A percentile compares a stretch with the other conserved stretches of the same genome.
Evolutionary conservation across 495 filamentous ascomycete genomes (phyloP).

Genomic region (Aspergillus carlsbadensis): DNA sequence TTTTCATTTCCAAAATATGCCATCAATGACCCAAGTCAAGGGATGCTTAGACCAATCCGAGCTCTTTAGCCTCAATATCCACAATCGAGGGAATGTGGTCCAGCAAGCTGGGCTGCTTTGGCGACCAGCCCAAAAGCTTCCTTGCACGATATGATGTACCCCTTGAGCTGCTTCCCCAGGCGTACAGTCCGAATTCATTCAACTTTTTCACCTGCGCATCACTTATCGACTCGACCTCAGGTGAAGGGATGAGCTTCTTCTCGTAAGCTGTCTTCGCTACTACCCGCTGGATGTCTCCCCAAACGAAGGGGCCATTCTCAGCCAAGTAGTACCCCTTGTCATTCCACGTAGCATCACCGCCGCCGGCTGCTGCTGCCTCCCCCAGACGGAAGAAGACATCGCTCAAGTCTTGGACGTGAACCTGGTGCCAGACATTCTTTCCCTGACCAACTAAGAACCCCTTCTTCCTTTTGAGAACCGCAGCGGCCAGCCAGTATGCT

Average conservation of each 20-base stretch:
- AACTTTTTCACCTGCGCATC: constrained; percentile 33
- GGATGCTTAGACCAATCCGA: constrained; percentile 53
- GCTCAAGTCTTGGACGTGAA: constrained; percentile 72
- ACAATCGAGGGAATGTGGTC: constrained; percentile 57
- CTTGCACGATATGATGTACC: constrained; percentile 58
- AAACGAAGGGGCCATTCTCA: constrained; percentile 68
- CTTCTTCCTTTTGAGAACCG: constrained; percentile 59
- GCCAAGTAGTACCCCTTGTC: constrained; percentile 72
- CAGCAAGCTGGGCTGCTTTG: constrained; percentile 52
- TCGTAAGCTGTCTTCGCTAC: constrained; percentile 62
- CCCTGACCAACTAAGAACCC: constrained; percentile 65
- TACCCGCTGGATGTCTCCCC: constrained; percentile 63
- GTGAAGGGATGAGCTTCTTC: constrained; percentile 60
- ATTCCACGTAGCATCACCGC: constrained; percentile 68
- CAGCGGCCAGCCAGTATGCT: constrained; percentile 55
- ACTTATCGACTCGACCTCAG: constrained; percentile 45
- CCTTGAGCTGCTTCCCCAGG: constrained; percentile 66
- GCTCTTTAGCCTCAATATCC: constrained; percentile 53
- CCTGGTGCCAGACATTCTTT: constrained; percentile 68
- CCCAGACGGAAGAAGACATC: constrained; percentile 63
- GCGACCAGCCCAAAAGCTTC: constrained; percentile 66
- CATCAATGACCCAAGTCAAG: too few species aligned
- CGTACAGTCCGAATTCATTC: constrained; percentile 32
- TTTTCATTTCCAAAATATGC: background rate
- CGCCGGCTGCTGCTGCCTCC: constrained; percentile 60